These are phyloP conservation scores for Vitis rotundifolia DNA, from an alignment of 164 flowering plant species.

Conservation along the genomic window DNA sequence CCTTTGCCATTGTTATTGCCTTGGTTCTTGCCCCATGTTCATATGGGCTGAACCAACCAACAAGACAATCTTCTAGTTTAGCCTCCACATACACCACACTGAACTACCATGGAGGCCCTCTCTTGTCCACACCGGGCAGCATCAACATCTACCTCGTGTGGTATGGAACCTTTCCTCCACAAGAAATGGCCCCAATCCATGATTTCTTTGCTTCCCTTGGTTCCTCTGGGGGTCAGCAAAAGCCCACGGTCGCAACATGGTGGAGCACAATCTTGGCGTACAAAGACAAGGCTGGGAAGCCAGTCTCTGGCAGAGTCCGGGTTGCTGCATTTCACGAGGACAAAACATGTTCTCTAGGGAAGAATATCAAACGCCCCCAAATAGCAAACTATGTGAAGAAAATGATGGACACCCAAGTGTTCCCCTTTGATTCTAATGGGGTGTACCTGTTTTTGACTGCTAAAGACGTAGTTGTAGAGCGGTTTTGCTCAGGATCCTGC, in stretches of 20 bases:
- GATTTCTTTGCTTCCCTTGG: slow-evolving; percentile 32
- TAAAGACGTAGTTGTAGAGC: slow-evolving; percentile 25
- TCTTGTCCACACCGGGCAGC: slow-evolving; percentile 21
- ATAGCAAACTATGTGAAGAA: slow-evolving; percentile 20
- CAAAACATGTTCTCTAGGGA: slow-evolving; percentile 20
- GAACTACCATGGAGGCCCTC: slow-evolving; percentile 34
- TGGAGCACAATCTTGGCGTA: slow-evolving; percentile 30
- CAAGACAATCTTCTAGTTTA: slow-evolving; percentile 14
- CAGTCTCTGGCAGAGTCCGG: slow-evolving; percentile 20
- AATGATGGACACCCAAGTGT: slow-evolving; percentile 7
- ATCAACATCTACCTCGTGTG: slow-evolving; percentile 33
- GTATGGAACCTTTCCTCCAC: slow-evolving; percentile 32
- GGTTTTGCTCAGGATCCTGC: slow-evolving; percentile 35
- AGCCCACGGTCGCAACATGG: slow-evolving; percentile 24
- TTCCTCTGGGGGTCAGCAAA: neutral
- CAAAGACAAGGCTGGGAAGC: slow-evolving; percentile 15
- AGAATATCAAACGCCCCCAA: slow-evolving; percentile 27
- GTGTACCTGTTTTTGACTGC: slow-evolving; percentile 33
- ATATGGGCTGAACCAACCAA: slow-evolving; percentile 8
- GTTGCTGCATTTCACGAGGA: slow-evolving; percentile 19
- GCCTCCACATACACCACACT: slow-evolving; percentile 19
- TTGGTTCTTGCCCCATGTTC: slow-evolving; percentile 17
- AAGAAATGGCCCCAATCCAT: slow-evolving; percentile 19
- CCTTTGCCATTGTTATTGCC: slow-evolving; percentile 3
- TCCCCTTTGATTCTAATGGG: slow-evolving; percentile 19